phyloP scores from a whole-genome alignment of 148 eudicot genomes.

The Vaccinium darrowii region DNA sequence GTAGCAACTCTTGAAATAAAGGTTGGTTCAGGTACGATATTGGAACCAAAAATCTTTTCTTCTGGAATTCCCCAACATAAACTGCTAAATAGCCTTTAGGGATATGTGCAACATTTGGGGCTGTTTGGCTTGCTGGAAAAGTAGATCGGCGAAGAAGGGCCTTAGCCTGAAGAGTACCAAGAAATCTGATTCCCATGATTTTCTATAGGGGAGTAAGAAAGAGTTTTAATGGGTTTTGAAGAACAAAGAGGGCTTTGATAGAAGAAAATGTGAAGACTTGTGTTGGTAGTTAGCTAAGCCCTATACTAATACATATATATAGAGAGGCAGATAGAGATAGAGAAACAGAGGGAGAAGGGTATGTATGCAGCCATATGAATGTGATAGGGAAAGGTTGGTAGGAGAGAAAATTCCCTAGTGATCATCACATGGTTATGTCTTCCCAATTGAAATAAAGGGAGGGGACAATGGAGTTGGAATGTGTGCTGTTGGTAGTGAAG shows the following conservation, averaged over 20 bases:
- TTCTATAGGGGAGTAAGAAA: neutral
- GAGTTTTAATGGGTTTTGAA: neutral
- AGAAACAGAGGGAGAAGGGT: neutral
- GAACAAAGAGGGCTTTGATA: no score
- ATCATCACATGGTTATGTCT: neutral
- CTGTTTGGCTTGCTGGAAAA: neutral
- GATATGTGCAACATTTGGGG: neutral
- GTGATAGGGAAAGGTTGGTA: neutral
- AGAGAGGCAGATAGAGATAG: neutral
- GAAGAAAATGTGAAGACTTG: neutral
- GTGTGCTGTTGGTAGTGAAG: neutral
- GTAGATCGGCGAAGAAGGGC: conserved; percentile 12
- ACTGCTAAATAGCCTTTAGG: conserved; percentile 49
- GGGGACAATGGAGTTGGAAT: conserved; percentile 1
- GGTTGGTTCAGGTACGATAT: neutral
- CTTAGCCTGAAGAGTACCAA: neutral
- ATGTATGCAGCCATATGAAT: neutral
- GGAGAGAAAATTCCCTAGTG: neutral
- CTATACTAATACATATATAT: neutral
- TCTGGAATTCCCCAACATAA: conserved; percentile 42
- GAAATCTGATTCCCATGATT: conserved; percentile 17
- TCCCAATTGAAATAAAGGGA: neutral
- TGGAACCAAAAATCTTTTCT: conserved; percentile 19
- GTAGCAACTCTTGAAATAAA: neutral
- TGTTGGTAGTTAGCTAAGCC: neutral